Percentiles rank a stretch among this genome's conserved stretches.
Evolutionary conservation across 441 rosid genomes (phyloP).

Genomic region (Cnidoscolus chayamansa): DNA sequence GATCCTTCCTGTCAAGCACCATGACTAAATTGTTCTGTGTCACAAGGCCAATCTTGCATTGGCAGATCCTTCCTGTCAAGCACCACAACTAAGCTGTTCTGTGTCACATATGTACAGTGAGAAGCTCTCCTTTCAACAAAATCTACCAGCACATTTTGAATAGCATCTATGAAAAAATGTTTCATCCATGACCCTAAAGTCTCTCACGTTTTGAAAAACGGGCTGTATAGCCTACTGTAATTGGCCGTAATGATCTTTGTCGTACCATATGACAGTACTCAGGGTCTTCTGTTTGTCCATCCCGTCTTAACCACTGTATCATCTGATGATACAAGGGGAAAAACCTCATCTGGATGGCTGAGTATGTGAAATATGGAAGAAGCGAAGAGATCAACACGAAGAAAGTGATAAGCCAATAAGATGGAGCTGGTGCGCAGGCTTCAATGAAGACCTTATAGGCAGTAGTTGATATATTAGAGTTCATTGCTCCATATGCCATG

Average conservation of each 20-base stretch:
- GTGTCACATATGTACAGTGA: conserved; percentile 20
- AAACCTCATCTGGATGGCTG: conserved; percentile 69
- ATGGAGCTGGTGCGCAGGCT: conserved; percentile 81
- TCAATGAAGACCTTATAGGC: conserved; percentile 83
- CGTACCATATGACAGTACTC: conserved; percentile 78
- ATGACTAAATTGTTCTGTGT: not conserved
- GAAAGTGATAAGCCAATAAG: conserved; percentile 68
- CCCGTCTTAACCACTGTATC: conserved; percentile 82
- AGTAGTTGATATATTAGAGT: conserved; percentile 58
- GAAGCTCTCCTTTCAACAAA: conserved; percentile 5
- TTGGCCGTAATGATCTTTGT: conserved; percentile 65
- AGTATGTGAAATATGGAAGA: conserved; percentile 65
- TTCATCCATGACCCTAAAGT: conserved; percentile 5
- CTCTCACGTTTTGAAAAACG: conserved; percentile 36
- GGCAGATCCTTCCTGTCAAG: conserved; percentile 7
- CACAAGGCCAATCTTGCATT: not conserved
- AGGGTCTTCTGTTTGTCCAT: conserved; percentile 69
- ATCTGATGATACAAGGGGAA: conserved; percentile 87
- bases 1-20: conserved; percentile 14
- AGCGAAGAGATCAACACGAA: conserved; percentile 56
- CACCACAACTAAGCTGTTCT: conserved; percentile 5
- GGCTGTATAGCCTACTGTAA: conserved; percentile 78
- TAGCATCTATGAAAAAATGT: conserved; percentile 2
- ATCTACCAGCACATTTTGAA: conserved; percentile 9
- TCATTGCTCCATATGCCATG: conserved; percentile 71